These are phyloP conservation scores for Colletotrichum sp. DNA, from an alignment of 2,329 filamentous ascomycete species.

Conservation along the genomic window DNA sequence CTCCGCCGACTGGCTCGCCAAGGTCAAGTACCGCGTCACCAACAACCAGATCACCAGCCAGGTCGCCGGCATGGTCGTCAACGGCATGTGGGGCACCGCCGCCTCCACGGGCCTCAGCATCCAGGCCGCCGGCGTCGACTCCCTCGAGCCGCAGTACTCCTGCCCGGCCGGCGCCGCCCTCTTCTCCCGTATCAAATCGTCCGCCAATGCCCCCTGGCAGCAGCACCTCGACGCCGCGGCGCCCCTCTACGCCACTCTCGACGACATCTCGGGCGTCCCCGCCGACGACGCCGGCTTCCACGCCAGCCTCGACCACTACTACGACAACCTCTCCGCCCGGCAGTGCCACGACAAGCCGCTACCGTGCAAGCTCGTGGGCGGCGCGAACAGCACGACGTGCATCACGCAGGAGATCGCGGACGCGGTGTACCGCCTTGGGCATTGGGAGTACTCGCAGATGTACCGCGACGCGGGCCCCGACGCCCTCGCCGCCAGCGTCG, in stretches of 20 bases:
- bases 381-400: slow-evolving; percentile 57
- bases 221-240: slow-evolving; percentile 64
- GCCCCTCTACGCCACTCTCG: slow-evolving; percentile 63
- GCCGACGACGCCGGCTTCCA: slow-evolving; percentile 67
- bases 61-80: slow-evolving; percentile 76
- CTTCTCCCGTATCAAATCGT: slow-evolving; percentile 49
- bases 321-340: slow-evolving; percentile 80
- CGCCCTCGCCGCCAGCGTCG: slow-evolving; percentile 66
- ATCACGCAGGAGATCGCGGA: slow-evolving; percentile 68
- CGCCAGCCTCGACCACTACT: slow-evolving; percentile 79
- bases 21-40: slow-evolving; percentile 73
- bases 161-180: slow-evolving; percentile 58
- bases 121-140: slow-evolving; percentile 65
- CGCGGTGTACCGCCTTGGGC: slow-evolving; percentile 74
- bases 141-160: slow-evolving; percentile 74
- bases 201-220: slow-evolving; percentile 59
- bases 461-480: slow-evolving; percentile 68
- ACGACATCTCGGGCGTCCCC: slow-evolving; percentile 71
- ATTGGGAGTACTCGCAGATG: slow-evolving; percentile 82
- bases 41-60: slow-evolving; percentile 85
- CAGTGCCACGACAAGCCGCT: slow-evolving; percentile 78
- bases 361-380: slow-evolving; percentile 64
- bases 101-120: slow-evolving; percentile 45
- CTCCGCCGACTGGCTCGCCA: slow-evolving; percentile 39
- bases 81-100: slow-evolving; percentile 67